Conservation (phyloP, 768 basidiomycete genomes). For the Mycena maculata region DNA sequence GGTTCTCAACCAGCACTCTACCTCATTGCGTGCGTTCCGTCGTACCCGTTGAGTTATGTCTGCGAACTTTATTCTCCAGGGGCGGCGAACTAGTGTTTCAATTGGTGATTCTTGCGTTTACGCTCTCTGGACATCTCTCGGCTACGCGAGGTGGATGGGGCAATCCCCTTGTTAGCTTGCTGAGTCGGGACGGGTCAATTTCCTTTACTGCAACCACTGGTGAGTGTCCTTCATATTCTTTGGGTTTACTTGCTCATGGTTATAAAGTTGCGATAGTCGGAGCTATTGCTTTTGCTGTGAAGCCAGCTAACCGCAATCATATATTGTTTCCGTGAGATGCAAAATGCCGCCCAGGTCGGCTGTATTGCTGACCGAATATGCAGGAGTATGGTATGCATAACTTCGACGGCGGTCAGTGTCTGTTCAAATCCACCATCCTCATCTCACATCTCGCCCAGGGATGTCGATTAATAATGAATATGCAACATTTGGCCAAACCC, state of each 20-base stretch:
- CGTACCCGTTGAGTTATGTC: neutral
- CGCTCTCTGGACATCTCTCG: conserved; percentile 1
- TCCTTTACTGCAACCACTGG: conserved; percentile 1
- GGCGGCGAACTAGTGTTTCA: conserved; percentile 14
- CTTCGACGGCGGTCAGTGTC: conserved; percentile 9
- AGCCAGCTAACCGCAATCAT: neutral
- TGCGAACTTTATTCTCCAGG: neutral
- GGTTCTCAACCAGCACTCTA: neutral
- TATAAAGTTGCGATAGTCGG: conserved; percentile 6
- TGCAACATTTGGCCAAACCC: neutral
- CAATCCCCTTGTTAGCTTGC: conserved; percentile 9
- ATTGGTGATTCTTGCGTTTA: neutral
- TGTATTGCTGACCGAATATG: neutral
- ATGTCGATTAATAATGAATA: conserved; percentile 16
- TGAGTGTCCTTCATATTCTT: neutral
- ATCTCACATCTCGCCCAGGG: neutral
- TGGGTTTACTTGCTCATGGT: neutral
- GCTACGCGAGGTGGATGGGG: conserved; percentile 12
- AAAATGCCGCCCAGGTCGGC: neutral
- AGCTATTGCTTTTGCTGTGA: neutral
- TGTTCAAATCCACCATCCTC: neutral
- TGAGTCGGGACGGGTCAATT: conserved; percentile 10
- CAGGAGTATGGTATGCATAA: conserved; percentile 3
- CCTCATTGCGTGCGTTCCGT: conserved; percentile 8
- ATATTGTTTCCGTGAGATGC: conserved; percentile 5